phyloP scores from a whole-genome alignment of 257 asterid genomes.

The Asclepias syriaca region DNA sequence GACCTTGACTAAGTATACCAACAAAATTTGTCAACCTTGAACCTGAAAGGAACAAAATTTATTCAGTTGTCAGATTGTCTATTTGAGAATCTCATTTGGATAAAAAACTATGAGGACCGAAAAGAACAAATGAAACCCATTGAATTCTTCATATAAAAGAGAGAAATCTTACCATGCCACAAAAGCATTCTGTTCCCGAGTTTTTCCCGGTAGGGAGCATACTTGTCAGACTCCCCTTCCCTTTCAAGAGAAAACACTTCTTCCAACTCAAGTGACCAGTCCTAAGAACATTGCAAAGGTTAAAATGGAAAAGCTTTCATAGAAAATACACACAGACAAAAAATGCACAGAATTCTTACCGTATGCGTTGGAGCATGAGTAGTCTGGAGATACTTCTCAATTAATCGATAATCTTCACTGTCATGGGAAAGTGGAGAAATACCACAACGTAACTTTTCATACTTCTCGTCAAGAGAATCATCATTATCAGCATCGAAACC shows the following conservation, averaged over 20 bases:
- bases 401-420: slow-evolving; percentile 69
- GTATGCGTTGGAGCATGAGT: slow-evolving; percentile 99
- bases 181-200: slow-evolving; percentile 92
- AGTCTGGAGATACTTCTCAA: slow-evolving; percentile 74
- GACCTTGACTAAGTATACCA: slow-evolving; percentile 96
- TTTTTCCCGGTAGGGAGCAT: slow-evolving; percentile 61
- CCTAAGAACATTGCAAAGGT: slow-evolving; percentile 38
- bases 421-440: slow-evolving; percentile 75
- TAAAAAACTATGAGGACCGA: background rate
- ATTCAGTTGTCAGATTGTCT: slow-evolving; percentile 1
- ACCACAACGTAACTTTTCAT: slow-evolving; percentile 61
- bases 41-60: slow-evolving; percentile 44
- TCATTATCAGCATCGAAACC: slow-evolving; percentile 66
- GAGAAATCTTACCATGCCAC: slow-evolving; percentile 69
- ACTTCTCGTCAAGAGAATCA: slow-evolving; percentile 78
- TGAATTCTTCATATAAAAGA: slow-evolving; percentile 10
- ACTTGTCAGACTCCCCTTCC: slow-evolving; percentile 79
- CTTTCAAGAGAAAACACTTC: slow-evolving; percentile 88
- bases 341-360: slow-evolving; percentile 33
- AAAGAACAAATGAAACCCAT: background rate
- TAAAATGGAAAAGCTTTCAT: background rate
- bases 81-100: slow-evolving; percentile 3
- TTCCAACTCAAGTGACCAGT: slow-evolving; percentile 90
- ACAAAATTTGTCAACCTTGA: slow-evolving; percentile 90
- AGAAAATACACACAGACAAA: slow-evolving; percentile 13